These are phyloP conservation scores for Suillus paluster DNA, from an alignment of 768 basidiomycete genomes.

Conservation along the genomic window DNA sequence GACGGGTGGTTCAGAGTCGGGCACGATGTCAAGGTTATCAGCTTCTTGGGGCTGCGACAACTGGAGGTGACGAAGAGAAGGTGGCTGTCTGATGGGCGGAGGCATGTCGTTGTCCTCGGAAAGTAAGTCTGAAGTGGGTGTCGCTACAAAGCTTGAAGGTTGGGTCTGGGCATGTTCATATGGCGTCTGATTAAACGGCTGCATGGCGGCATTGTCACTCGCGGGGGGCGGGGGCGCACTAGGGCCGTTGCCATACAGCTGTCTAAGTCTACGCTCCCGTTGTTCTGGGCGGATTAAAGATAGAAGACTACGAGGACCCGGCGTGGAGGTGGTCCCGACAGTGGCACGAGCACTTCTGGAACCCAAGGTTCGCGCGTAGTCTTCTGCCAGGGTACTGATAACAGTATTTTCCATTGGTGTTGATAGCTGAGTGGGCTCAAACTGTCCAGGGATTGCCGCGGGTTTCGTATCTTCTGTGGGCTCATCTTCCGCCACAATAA, in stretches of 20 bases:
- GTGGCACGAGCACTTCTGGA: conserved; percentile 4
- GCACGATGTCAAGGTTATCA: conserved; percentile 54
- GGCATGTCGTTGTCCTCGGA: too few species aligned
- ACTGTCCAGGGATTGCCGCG: background rate
- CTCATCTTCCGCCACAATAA: background rate
- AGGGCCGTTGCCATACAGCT: background rate
- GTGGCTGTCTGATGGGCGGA: background rate
- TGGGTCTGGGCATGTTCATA: conserved; percentile 18
- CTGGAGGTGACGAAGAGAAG: background rate
- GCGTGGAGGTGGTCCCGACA: background rate
- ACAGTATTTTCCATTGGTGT: background rate
- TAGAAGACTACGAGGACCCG: background rate
- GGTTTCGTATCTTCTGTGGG: background rate
- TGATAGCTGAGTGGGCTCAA: conserved; percentile 4
- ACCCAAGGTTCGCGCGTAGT: background rate
- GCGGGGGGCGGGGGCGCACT: background rate
- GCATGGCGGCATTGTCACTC: background rate
- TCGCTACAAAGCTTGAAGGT: conserved; percentile 24
- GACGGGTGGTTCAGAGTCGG: conserved; percentile 64
- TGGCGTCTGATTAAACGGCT: conserved; percentile 12
- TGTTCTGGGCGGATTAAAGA: conserved; percentile 7
- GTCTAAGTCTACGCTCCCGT: conserved; percentile 1
- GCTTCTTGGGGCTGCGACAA: conserved; percentile 10
- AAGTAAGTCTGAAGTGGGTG: conserved; percentile 13
- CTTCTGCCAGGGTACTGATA: background rate